phyloP scores from a whole-genome alignment of 768 basidiomycete genomes.

The Leccinum longicurvipes region DNA sequence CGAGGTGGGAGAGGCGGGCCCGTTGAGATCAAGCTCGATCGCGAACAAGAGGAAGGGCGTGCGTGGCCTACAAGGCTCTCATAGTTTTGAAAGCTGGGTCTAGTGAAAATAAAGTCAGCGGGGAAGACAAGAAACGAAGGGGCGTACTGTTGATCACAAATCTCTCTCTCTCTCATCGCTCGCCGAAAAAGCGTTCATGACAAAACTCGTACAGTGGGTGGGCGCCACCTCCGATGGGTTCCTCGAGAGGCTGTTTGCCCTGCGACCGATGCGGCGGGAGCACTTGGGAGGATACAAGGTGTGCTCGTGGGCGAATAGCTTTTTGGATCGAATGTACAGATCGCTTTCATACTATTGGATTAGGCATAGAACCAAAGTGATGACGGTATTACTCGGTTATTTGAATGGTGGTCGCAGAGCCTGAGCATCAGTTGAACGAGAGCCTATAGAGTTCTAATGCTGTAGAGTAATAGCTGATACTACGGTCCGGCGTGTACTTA shows the following conservation, averaged over 20 bases:
- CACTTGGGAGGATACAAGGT: constrained; percentile 67
- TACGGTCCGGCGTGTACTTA: too few species aligned
- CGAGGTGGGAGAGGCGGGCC: too few species aligned
- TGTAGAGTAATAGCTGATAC: too few species aligned
- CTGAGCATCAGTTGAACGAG: constrained; percentile 1
- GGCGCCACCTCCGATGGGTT: constrained; percentile 63
- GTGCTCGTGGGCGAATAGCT: constrained; percentile 95
- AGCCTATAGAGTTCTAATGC: too few species aligned
- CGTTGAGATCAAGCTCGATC: too few species aligned
- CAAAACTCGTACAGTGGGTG: constrained; percentile 89
- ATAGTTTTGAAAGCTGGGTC: constrained; percentile 64
- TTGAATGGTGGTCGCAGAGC: constrained; percentile 15
- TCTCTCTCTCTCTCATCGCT: constrained; percentile 71
- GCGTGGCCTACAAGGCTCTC: too few species aligned
- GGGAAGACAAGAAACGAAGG: not conserved
- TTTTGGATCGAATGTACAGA: constrained; percentile 84
- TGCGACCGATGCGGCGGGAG: constrained; percentile 60
- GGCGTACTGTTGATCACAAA: constrained; percentile 83
- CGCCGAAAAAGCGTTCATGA: constrained; percentile 86
- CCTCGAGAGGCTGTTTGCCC: constrained; percentile 42
- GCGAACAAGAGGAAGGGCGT: too few species aligned
- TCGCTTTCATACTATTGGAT: constrained; percentile 50
- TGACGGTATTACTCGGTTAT: constrained; percentile 3
- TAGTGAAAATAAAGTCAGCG: not conserved
- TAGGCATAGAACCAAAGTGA: not conserved